Base-by-base conservation (phyloP, 495 filamentous ascomycete genomes). In the Zalerion maritima region DNA sequence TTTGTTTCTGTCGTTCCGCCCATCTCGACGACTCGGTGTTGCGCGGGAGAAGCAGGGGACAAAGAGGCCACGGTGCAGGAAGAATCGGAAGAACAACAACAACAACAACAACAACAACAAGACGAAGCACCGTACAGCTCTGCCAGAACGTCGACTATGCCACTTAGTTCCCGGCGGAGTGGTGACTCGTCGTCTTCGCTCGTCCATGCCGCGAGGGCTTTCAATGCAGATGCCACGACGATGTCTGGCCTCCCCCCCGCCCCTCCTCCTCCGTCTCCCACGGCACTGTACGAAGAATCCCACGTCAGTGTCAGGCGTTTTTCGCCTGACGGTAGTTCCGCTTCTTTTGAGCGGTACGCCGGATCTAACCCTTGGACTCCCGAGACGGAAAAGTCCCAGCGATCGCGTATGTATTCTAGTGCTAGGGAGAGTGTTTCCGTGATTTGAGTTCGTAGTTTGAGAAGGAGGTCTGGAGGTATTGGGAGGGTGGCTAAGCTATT, bases 351-450 rank as follows among this genome's bases (percentile, higher is more conserved):
- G 11, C 56, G 59, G 8, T 58, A 54, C 14, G 63, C 53, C 1
- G 60, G 55, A 34, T 69, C 61, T 21, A 72, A 43, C 7, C 67
- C 69, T 29, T 61, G 50, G 2, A 61, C 66, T 10, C 68, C 69
- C 1, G 64, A 60, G 10, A 61, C 50, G 6, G 60, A 58, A 2
- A 62, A 64, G 38, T 79, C 74, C 63, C 65, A 78, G 11, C 74
- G 51, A 37, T 80, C 75, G 16, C 73, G 64, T 0, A 80, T 54
- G 46, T 68, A 73, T 43, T 78, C 75, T 40, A 73, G 58, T 0
- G 63, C 57, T 3, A 71, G 50, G 4, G 64, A 66, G 24, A 78
- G 52, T 1, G 67, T 68, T 36, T 74, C 70, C 3, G 56, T 54
- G 30, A 79, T 58, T 34, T 69, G 59, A 21, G 51, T 59, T 15